Evolutionary conservation across 805 yeast species (phyloP).

Genomic region (Ascoidea asiatica): DNA sequence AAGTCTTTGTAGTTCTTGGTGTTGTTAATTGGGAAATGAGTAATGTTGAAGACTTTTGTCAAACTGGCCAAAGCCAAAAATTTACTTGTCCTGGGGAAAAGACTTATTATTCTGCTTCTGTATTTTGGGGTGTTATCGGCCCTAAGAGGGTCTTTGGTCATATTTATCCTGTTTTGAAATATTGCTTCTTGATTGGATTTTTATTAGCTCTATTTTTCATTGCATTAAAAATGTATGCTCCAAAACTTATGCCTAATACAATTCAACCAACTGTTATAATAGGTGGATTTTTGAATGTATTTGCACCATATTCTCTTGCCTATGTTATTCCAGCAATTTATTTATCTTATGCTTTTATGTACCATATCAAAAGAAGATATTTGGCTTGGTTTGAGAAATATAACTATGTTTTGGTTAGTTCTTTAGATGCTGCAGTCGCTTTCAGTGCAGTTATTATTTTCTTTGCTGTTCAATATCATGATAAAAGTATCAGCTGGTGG

Average conservation of each 20-base stretch:
- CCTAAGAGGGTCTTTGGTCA: constrained; percentile 42
- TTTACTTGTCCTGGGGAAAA: constrained; percentile 26
- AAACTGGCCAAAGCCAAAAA: constrained; percentile 20
- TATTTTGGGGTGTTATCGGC: constrained; percentile 43
- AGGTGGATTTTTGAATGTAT: constrained; percentile 32
- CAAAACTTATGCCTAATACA: constrained; percentile 17
- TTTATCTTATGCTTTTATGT: constrained; percentile 29
- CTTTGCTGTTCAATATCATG: constrained; percentile 33
- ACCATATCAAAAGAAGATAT: constrained; percentile 32
- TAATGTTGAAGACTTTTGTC: constrained; percentile 22
- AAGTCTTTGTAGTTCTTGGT: constrained; percentile 18
- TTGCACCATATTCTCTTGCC: constrained; percentile 40
- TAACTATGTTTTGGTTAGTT: constrained; percentile 39
- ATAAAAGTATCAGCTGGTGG: constrained; percentile 44
- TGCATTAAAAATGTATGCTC: constrained; percentile 15
- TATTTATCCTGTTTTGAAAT: constrained; percentile 46
- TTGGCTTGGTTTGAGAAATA: constrained; percentile 42
- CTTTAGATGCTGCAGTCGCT: constrained; percentile 50
- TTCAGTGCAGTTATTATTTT: constrained; percentile 40
- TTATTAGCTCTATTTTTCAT: constrained; percentile 20
- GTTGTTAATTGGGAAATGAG: constrained; percentile 23
- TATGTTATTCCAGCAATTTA: constrained; percentile 18
- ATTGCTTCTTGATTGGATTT: constrained; percentile 49
- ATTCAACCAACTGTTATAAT: constrained; percentile 39
- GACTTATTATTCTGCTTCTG: constrained; percentile 35